Conservation (phyloP, 345 rosid species). For the Salix caprea region DNA sequence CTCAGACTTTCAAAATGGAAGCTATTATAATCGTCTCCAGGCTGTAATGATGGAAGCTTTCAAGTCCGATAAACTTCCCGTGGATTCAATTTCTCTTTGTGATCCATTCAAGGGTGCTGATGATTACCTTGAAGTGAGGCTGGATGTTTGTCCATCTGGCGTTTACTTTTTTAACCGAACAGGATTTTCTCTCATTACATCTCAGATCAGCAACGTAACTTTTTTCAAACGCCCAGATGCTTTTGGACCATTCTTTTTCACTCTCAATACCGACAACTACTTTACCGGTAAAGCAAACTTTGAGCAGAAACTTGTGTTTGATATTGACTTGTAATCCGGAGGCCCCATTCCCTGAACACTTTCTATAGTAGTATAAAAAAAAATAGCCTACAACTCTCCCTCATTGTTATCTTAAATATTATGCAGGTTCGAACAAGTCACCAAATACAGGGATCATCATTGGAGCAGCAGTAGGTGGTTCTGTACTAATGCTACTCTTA, state of each 20-base stretch:
- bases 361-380: background rate
- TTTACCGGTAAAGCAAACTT: background rate
- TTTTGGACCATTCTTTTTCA: background rate
- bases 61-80: background rate
- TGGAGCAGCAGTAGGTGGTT: constrained; percentile 9
- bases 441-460: constrained; percentile 2
- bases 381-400: background rate
- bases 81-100: constrained; percentile 1
- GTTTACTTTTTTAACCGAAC: background rate
- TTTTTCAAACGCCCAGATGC: background rate
- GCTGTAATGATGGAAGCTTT: background rate
- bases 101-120: background rate
- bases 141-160: constrained; percentile 7
- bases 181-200: background rate
- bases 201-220: background rate
- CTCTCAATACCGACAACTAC: background rate
- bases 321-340: background rate
- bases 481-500: background rate
- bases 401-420: background rate
- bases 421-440: background rate
- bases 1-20: background rate
- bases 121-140: background rate
- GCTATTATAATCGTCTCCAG: background rate
- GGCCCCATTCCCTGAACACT: background rate
- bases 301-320: background rate